phyloP scores from a whole-genome alignment of 2,329 filamentous ascomycete genomes.

The Penicillium olsonii region DNA sequence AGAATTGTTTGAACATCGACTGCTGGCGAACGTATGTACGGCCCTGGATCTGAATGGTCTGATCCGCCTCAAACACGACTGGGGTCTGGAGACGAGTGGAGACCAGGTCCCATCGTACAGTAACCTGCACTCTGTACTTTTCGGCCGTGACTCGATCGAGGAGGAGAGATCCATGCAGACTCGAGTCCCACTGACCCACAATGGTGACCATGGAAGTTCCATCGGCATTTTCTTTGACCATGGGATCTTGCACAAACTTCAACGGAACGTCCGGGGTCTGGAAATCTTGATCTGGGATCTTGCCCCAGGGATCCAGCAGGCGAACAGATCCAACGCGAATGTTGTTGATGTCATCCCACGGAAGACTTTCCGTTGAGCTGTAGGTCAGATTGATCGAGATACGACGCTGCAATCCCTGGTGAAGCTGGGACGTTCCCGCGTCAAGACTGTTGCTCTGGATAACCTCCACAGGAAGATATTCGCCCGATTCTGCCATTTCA shows the following conservation, averaged over 20 bases:
- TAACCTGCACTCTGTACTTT: slow-evolving; percentile 86
- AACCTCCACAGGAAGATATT: slow-evolving; percentile 90
- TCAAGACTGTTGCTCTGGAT: slow-evolving; percentile 82
- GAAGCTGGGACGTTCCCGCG: slow-evolving; percentile 87
- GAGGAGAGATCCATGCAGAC: slow-evolving; percentile 84
- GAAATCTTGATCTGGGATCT: slow-evolving; percentile 75
- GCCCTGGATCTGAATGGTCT: slow-evolving; percentile 80
- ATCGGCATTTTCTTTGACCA: slow-evolving; percentile 82
- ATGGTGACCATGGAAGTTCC: slow-evolving; percentile 85
- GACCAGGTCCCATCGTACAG: slow-evolving; percentile 79
- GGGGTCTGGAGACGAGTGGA: slow-evolving; percentile 83
- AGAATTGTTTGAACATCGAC: slow-evolving; percentile 83
- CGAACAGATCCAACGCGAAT: slow-evolving; percentile 79
- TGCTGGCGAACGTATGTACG: slow-evolving; percentile 81
- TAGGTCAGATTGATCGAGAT: slow-evolving; percentile 88
- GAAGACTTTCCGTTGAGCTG: slow-evolving; percentile 81
- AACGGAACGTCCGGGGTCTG: slow-evolving; percentile 73
- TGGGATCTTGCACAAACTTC: slow-evolving; percentile 74
- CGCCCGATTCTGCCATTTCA: slow-evolving; percentile 86
- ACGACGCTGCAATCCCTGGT: slow-evolving; percentile 88
- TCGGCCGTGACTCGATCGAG: slow-evolving; percentile 94
- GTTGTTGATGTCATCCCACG: slow-evolving; percentile 80
- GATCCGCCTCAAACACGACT: slow-evolving; percentile 80
- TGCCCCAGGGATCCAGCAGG: slow-evolving; percentile 80
- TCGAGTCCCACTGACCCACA: slow-evolving; percentile 95